Evolutionary conservation across 2,329 filamentous ascomycete species (phyloP).

Genomic region (Ilyonectria robusta): DNA sequence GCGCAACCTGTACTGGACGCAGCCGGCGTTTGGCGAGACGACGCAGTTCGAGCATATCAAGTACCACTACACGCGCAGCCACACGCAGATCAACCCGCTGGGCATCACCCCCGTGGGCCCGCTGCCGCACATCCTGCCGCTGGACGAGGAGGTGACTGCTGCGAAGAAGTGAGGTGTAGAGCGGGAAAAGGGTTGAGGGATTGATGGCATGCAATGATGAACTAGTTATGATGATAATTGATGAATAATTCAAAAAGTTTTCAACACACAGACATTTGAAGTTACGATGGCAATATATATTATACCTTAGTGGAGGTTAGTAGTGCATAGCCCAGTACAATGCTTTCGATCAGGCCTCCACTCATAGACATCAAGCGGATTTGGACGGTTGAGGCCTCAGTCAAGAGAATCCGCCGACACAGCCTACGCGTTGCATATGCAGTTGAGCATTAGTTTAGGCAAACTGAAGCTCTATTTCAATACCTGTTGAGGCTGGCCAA

Average conservation of each 20-base stretch:
- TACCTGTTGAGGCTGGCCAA: not conserved
- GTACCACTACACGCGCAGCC: constrained; percentile 75
- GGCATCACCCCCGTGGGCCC: constrained; percentile 90
- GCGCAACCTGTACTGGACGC: constrained; percentile 86
- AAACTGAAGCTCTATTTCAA: not conserved
- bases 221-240: not conserved
- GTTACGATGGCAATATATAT: not conserved
- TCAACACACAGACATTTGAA: not conserved
- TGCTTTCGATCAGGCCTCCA: no score
- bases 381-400: no score
- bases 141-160: constrained; percentile 83
- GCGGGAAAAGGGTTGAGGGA: not conserved
- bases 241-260: not conserved
- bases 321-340: no score
- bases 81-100: constrained; percentile 76
- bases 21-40: constrained; percentile 82
- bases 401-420: no score
- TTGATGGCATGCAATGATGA: not conserved
- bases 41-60: constrained; percentile 98
- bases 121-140: constrained; percentile 82
- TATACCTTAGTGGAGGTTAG: no score
- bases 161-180: constrained; percentile 45
- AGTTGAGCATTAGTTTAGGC: not conserved
- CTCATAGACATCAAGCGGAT: no score
- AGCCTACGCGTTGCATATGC: no score